These are phyloP conservation scores for Clonostachys solani DNA, from an alignment of 2,329 filamentous ascomycete genomes.

Conservation along the genomic window DNA sequence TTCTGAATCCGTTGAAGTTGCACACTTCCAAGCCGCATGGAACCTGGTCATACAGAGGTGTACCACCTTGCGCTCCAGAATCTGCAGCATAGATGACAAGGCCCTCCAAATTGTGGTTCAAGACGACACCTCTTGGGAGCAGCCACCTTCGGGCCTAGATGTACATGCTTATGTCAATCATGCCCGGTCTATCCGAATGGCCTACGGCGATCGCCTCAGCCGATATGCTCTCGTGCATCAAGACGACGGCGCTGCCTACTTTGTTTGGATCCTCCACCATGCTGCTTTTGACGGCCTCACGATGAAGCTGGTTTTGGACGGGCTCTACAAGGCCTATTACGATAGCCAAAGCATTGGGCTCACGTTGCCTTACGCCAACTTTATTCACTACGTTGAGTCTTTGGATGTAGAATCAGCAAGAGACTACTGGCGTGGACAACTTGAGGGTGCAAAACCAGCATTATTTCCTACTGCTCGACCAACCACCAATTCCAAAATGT, in stretches of 20 bases:
- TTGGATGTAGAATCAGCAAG: not conserved
- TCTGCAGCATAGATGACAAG: slow-evolving; percentile 4
- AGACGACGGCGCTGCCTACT: not conserved
- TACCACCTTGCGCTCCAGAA: slow-evolving; percentile 4
- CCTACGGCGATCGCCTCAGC: slow-evolving; percentile 1
- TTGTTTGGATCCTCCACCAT: not conserved
- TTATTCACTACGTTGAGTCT: not conserved
- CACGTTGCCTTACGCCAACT: not conserved
- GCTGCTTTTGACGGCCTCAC: slow-evolving; percentile 1
- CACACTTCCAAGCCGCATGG: slow-evolving; percentile 6
- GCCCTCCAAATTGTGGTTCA: slow-evolving; percentile 6
- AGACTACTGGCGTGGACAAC: not conserved
- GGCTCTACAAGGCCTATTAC: not conserved
- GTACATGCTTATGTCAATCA: slow-evolving; percentile 71
- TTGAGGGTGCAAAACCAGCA: not conserved
- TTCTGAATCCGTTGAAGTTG: slow-evolving; percentile 7
- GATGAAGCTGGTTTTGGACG: not conserved
- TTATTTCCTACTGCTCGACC: not conserved
- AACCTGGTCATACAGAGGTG: not conserved
- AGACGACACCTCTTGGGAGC: not conserved
- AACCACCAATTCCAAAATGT: not conserved
- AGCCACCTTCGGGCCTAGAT: slow-evolving; percentile 33
- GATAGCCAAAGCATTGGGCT: not conserved
- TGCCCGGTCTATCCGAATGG: slow-evolving; percentile 41
- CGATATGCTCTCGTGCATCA: slow-evolving; percentile 1